A percentile compares a stretch with the other conserved stretches of the same genome.
Evolutionary conservation across 805 yeast species (phyloP).

Genomic region (Isabelozyma pseudorhagii): DNA sequence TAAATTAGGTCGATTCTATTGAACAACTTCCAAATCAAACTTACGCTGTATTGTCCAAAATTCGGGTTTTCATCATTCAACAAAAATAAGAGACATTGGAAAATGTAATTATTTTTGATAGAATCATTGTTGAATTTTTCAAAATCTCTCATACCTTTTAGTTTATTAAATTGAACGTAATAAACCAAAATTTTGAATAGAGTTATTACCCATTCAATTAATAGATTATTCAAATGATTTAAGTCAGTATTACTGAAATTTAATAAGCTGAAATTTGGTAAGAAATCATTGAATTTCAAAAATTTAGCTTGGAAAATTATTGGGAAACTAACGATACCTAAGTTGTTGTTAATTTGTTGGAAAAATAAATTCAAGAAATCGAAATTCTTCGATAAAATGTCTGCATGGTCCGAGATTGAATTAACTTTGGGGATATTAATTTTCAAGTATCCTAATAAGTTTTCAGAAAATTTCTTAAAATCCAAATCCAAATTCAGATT

Average conservation of each 20-base stretch:
- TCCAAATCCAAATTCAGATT: conserved; percentile 9
- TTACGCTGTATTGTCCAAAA: conserved; percentile 4
- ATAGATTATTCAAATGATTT: conserved; percentile 27
- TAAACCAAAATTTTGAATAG: conserved; percentile 41
- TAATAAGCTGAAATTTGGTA: conserved; percentile 9
- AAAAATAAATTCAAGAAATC: conserved; percentile 2
- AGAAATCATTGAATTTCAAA: conserved; percentile 10
- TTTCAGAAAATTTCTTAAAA: background rate
- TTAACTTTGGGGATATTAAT: background rate
- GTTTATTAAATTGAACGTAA: conserved; percentile 8
- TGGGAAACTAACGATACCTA: conserved; percentile 52
- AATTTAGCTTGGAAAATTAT: conserved; percentile 37
- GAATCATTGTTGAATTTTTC: conserved; percentile 9
- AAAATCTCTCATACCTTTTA: background rate
- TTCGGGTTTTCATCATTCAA: conserved; percentile 8
- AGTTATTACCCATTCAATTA: conserved; percentile 47
- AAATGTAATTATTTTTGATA: conserved; percentile 16
- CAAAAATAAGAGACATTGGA: conserved; percentile 25
- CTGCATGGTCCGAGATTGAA: background rate
- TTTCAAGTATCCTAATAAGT: background rate
- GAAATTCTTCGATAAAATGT: background rate
- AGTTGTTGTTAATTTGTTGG: conserved; percentile 41
- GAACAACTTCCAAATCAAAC: conserved; percentile 7
- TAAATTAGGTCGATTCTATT: conserved; percentile 4
- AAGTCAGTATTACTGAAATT: conserved; percentile 19